These are phyloP conservation scores for Themeda triandra DNA, from an alignment of 176 grass and related monocot species.

Conservation along the genomic window DNA sequence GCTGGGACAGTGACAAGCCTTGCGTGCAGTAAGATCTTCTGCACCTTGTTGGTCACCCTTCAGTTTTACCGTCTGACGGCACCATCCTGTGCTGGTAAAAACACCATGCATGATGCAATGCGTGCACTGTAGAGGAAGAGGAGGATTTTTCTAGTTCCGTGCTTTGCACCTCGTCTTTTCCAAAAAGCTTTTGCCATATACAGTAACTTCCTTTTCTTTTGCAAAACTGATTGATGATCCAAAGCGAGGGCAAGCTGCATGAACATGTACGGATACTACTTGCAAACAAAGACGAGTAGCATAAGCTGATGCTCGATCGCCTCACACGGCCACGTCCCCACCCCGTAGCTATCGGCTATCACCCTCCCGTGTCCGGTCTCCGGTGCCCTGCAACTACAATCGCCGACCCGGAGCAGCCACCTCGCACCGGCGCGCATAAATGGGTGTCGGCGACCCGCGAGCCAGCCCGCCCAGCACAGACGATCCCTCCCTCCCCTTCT, in stretches of 20 bases:
- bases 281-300: background rate
- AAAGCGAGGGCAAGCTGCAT: background rate
- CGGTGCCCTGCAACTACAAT: background rate
- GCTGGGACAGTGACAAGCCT: constrained; percentile 54
- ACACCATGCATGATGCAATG: background rate
- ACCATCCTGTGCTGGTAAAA: background rate
- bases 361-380: background rate
- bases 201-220: background rate
- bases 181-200: background rate
- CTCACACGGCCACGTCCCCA: too few species aligned
- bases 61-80: background rate
- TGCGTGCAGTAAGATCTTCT: constrained; percentile 24
- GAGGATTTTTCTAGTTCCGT: background rate
- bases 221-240: background rate
- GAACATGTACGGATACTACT: background rate
- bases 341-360: background rate
- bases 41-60: background rate
- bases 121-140: too few species aligned
- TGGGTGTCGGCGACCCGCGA: constrained; percentile 32
- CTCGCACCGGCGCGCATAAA: constrained; percentile 28
- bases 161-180: background rate
- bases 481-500: constrained; percentile 10
- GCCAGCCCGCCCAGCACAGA: background rate
- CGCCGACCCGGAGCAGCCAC: constrained; percentile 12
- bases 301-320: too few species aligned